Percentiles rank a stretch among this genome's conserved stretches.
Conservation (phyloP, 306 rosid species). For the Citrullus mucosospermus region DNA sequence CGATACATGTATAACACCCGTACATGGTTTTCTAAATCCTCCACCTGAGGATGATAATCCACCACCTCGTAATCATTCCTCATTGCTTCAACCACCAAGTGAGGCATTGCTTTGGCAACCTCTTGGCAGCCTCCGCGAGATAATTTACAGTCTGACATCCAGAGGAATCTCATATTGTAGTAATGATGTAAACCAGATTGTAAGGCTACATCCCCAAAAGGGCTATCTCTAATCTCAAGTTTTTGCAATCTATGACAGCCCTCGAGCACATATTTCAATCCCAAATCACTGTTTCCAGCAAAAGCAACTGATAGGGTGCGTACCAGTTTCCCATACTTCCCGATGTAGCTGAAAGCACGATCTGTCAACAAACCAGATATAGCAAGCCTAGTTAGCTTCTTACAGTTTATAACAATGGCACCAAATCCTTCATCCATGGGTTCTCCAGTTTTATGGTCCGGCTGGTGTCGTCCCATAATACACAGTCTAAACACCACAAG, state of each 20-base stretch:
- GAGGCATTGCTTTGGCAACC: constrained; percentile 52
- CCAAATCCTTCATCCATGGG: constrained; percentile 94
- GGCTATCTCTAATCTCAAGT: constrained; percentile 84
- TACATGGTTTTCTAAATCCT: constrained; percentile 11
- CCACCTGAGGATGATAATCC: constrained; percentile 10
- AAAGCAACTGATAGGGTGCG: constrained; percentile 86
- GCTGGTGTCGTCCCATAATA: constrained; percentile 58
- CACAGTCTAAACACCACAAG: constrained; percentile 77
- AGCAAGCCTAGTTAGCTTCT: constrained; percentile 84
- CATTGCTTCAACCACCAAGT: constrained; percentile 59
- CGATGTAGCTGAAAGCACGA: constrained; percentile 55
- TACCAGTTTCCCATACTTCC: constrained; percentile 54
- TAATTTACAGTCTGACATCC: constrained; percentile 70
- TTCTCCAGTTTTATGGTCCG: constrained; percentile 40
- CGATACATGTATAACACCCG: constrained; percentile 40
- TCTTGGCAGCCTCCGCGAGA: constrained; percentile 55
- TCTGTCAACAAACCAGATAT: constrained; percentile 77
- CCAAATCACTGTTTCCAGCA: constrained; percentile 64
- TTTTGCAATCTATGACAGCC: constrained; percentile 71
- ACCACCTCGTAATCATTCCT: background rate
- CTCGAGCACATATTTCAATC: constrained; percentile 51
- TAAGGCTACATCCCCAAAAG: constrained; percentile 69
- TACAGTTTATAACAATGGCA: constrained; percentile 83
- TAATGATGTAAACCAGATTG: constrained; percentile 69
- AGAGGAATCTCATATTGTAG: constrained; percentile 85